Percentiles rank a stretch among this genome's conserved stretches.
These are phyloP conservation scores for Conticribra guillardii DNA, from an alignment of 108 stramenopile species.

Conservation along the genomic window DNA sequence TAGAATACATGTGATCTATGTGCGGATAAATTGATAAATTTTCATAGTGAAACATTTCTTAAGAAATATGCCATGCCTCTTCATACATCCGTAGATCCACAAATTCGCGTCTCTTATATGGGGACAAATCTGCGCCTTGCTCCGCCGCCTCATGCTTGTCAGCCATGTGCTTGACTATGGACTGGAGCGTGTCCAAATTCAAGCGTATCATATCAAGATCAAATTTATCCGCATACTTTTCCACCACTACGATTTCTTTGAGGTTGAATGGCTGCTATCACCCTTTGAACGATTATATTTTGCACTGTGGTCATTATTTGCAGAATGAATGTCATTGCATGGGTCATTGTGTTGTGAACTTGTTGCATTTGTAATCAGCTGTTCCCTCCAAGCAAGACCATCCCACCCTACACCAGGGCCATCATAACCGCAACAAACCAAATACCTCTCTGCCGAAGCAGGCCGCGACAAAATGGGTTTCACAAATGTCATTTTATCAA, in stretches of 20 bases:
- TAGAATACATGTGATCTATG: no score
- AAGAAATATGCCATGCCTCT: constrained; percentile 10
- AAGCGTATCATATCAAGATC: constrained; percentile 10
- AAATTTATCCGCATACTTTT: constrained; percentile 3
- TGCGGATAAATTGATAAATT: no score
- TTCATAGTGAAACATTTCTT: no score
- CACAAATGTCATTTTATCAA: constrained; percentile 56
- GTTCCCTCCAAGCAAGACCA: constrained; percentile 61
- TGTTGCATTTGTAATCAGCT: constrained; percentile 24
- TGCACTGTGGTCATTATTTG: no score
- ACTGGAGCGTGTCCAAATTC: constrained; percentile 2
- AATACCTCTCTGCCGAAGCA: constrained; percentile 87
- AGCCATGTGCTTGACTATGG: constrained; percentile 5
- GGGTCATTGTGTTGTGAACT: background rate
- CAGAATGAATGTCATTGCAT: no score
- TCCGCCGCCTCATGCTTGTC: constrained; percentile 2
- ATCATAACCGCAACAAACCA: constrained; percentile 65
- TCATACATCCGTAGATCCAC: constrained; percentile 1
- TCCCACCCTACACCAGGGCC: constrained; percentile 52
- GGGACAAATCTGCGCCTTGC: background rate
- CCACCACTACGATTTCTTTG: background rate
- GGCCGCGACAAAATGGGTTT: constrained; percentile 88
- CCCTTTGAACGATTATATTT: no score
- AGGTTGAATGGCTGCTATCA: no score
- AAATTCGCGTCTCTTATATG: background rate